A percentile compares a stretch with the other conserved stretches of the same genome.
Evolutionary conservation across 169 alveolate species (phyloP).

Genomic region (Babesia bigemina): DNA sequence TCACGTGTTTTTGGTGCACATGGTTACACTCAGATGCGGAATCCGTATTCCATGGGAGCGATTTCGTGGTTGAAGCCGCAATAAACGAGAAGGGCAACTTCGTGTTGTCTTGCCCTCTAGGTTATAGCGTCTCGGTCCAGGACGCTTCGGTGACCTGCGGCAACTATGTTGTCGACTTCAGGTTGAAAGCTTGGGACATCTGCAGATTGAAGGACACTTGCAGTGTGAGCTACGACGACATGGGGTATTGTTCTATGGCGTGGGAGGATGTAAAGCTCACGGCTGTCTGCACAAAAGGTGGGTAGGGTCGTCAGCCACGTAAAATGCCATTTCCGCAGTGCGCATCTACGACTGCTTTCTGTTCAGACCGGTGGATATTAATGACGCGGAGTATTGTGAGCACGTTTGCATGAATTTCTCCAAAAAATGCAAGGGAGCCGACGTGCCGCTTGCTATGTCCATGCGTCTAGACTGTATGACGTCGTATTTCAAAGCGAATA

Average conservation of each 20-base stretch:
- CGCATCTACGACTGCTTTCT: slow-evolving; percentile 45
- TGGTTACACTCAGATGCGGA: too few species aligned
- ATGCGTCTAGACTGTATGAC: slow-evolving; percentile 22
- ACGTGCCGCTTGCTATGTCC: slow-evolving; percentile 13
- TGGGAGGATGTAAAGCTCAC: not conserved
- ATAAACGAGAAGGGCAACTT: not conserved
- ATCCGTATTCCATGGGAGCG: too few species aligned
- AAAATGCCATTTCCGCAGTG: slow-evolving; percentile 2
- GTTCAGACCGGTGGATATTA: slow-evolving; percentile 7
- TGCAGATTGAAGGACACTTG: slow-evolving; percentile 31
- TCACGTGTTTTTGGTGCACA: too few species aligned
- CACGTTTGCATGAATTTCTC: slow-evolving; percentile 41
- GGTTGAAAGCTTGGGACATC: slow-evolving; percentile 19
- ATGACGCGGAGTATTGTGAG: slow-evolving; percentile 39
- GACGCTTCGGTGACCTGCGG: slow-evolving; percentile 30
- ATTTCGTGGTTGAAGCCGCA: too few species aligned
- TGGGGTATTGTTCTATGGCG: slow-evolving; percentile 3
- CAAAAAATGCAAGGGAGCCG: slow-evolving; percentile 22
- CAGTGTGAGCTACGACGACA: not conserved
- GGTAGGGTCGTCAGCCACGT: too few species aligned
- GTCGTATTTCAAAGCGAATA: slow-evolving; percentile 24
- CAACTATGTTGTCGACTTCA: not conserved
- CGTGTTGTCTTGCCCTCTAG: slow-evolving; percentile 25
- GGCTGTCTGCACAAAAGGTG: slow-evolving; percentile 36
- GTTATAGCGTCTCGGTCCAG: slow-evolving; percentile 28